These are phyloP conservation scores for Fraxinus cuspidata DNA, from an alignment of 257 asterid genomes.

Conservation along the genomic window DNA sequence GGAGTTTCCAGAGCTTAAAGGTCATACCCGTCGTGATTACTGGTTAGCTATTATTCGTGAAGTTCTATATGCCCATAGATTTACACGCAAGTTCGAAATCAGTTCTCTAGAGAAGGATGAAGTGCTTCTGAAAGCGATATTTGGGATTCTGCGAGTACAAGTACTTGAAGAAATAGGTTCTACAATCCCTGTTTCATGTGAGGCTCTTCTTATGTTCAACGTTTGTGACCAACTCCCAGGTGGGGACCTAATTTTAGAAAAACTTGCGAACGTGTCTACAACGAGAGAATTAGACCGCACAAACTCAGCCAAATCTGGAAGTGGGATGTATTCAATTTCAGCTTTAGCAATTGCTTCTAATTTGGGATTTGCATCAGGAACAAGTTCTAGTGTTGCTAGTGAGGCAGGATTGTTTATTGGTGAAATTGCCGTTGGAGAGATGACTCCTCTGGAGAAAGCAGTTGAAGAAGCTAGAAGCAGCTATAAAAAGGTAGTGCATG, in stretches of 20 bases:
- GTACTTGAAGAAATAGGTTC: slow-evolving; percentile 77
- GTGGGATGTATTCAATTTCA: slow-evolving; percentile 60
- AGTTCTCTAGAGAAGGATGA: slow-evolving; percentile 71
- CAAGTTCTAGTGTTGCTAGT: slow-evolving; percentile 43
- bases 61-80: slow-evolving; percentile 74
- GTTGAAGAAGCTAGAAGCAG: slow-evolving; percentile 80
- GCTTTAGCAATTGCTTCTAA: slow-evolving; percentile 71
- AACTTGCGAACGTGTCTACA: slow-evolving; percentile 65
- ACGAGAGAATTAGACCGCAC: slow-evolving; percentile 43
- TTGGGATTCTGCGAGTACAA: slow-evolving; percentile 84
- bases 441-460: slow-evolving; percentile 77
- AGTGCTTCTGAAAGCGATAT: slow-evolving; percentile 76
- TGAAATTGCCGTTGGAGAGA: slow-evolving; percentile 80
- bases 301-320: slow-evolving; percentile 42
- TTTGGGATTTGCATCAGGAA: slow-evolving; percentile 68
- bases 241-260: slow-evolving; percentile 84
- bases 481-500: slow-evolving; percentile 67
- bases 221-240: slow-evolving; percentile 92
- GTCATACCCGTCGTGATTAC: slow-evolving; percentile 92
- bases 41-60: slow-evolving; percentile 95
- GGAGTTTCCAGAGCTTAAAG: slow-evolving; percentile 99
- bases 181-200: slow-evolving; percentile 43
- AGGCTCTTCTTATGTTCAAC: slow-evolving; percentile 84
- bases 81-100: slow-evolving; percentile 60
- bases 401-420: slow-evolving; percentile 68